Evolutionary conservation across 495 filamentous ascomycete species (phyloP), one percentile per base, ranked within the genome.

Genomic region (Aspergillus baeticus): DNA sequence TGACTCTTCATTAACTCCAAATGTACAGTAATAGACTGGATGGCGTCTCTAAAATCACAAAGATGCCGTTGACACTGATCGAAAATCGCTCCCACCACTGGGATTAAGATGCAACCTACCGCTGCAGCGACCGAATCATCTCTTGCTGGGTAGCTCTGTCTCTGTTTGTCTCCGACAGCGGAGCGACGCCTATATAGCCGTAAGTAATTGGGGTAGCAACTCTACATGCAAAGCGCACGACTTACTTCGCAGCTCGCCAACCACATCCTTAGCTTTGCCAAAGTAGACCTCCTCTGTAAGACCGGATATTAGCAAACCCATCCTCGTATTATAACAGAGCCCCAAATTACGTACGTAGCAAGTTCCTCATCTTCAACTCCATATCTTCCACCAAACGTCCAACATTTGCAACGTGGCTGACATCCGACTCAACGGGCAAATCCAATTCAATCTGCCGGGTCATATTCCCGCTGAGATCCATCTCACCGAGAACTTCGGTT

Each of bases 291-390:
- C 94, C 79, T 98, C 83, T 84, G 53, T 54, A 61, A 38, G 29
- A 17, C 48, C 20, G 20, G 2, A 17, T 21, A 52, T 65, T 52
- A 68, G 55, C 52, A 51, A 18, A 23, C 38, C 26, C 17, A 20
- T 10, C 34, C n/a, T n/a, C 23, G 55, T 2, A 34, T 6, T 5
- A 13, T 20, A 44, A 26, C 0, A 8, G n/a, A n/a, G n/a, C 15
- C 8, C 1, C 14, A 10, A 17, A 37, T 39, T 18, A 76, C 82
- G 46, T 74, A 86, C 83, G 95, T 68, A 99, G 78, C 72, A 98
- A 71, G 69, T 98, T 99, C 73, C 94, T 86, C 95, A 99, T 99
- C 83, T 97, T 96, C 69, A 96, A 81, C 55, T 99, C 94, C 93
- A 99, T 97, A 76, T 99, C 95, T 78, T 99, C 94, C 43, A 99